phyloP scores from a whole-genome alignment of 2,329 filamentous ascomycete species.

The Xylaria sp. region DNA sequence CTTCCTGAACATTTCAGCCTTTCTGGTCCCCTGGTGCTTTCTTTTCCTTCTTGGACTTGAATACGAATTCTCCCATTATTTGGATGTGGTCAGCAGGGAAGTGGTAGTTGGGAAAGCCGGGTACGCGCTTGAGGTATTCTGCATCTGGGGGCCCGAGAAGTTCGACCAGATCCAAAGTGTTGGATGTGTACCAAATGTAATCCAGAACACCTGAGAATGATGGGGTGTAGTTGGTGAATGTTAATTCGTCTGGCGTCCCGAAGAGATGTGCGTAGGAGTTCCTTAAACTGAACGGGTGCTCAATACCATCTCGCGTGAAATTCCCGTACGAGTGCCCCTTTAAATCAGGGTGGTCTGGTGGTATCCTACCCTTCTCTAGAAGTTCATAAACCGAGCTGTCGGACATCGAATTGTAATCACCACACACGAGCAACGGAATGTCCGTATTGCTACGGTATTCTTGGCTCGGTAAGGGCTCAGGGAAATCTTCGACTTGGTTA shows the following conservation, averaged over 20 bases:
- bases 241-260: slow-evolving; percentile 83
- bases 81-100: slow-evolving; percentile 94
- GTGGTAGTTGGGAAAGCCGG: slow-evolving; percentile 93
- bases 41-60: slow-evolving; percentile 87
- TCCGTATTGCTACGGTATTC: slow-evolving; percentile 88
- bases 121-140: slow-evolving; percentile 84
- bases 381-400: slow-evolving; percentile 93
- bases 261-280: slow-evolving; percentile 87
- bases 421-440: slow-evolving; percentile 90
- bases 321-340: slow-evolving; percentile 87
- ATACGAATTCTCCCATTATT: slow-evolving; percentile 86
- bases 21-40: slow-evolving; percentile 57
- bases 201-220: slow-evolving; percentile 93
- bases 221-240: slow-evolving; percentile 97
- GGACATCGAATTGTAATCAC: slow-evolving; percentile 92
- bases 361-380: slow-evolving; percentile 80
- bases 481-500: slow-evolving; percentile 63
- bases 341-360: slow-evolving; percentile 82
- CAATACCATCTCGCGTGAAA: slow-evolving; percentile 91
- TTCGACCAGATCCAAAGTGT: slow-evolving; percentile 83
- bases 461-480: slow-evolving; percentile 80
- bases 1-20: slow-evolving; percentile 37
- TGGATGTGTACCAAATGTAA: slow-evolving; percentile 98
- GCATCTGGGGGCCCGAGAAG: slow-evolving; percentile 88
- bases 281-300: slow-evolving; percentile 92